Evolutionary conservation across 352 stramenopile species (phyloP), one percentile per base, ranked within the genome.

Genomic region (Globisporangium rhizosaccharum): DNA sequence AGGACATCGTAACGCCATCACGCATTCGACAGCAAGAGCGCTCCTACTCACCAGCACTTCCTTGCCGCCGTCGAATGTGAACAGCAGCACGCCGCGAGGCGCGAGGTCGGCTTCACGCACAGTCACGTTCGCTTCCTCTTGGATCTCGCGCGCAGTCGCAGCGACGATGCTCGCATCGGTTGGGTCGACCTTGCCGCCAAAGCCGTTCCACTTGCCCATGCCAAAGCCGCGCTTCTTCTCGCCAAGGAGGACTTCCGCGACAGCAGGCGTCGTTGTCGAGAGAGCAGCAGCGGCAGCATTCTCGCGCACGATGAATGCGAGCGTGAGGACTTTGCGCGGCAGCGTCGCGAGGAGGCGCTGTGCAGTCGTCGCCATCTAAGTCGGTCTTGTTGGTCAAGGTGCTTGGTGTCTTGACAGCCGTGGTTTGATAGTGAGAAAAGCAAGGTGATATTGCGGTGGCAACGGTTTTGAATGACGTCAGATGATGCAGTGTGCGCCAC

Each of bases 141-240:
- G 37, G 44, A 90, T 66, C 62, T 90, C 81, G 25, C 81, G 75
- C 45, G 70, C 81, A 2, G 81, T 70, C 0, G 78, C 81, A 7
- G 76, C 76, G 47, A 64, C 72, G 52, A 90, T 67, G 39, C 71
- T 85, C 14, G 66, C 68, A 60, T 97, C 90, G 20, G 67, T 68
- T 6, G 61, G 8, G 56, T 97, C 86, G 20, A 97, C 79, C 66
- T 97, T 97, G 7, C 90, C 89, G 6, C 90, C 90, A 61, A 97
- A 97, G 33, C 90, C 87, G 60, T 97, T 97, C 85, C 85, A 97
- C 61, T 96, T 96, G 55, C 87, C 88, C 48, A 70, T 37, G 17
- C 90, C 89, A 54, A 97, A 96, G 39, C 90, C 90, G 41, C 88
- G 80, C 64, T 97, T 96, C 67, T 97, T 97, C 67, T 94, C 70